Percentiles rank a stretch among this genome's conserved stretches.
phyloP scores from a whole-genome alignment of 176 grass and related monocot species.

The Melocanna baccifera region DNA sequence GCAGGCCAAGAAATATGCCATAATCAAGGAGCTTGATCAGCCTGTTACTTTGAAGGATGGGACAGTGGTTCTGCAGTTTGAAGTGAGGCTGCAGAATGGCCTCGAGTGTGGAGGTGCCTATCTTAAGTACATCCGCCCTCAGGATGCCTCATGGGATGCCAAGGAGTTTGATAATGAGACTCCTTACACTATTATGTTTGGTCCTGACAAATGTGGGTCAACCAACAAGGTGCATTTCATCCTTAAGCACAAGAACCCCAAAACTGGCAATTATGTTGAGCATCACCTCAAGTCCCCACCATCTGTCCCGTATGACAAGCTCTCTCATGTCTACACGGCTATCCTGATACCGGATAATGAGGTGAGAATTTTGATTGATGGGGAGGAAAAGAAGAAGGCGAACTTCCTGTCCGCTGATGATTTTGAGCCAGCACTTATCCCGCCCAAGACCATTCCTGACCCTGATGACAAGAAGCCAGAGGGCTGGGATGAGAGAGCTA shows the following conservation, averaged over 20 bases:
- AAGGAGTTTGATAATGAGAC: constrained; percentile 86
- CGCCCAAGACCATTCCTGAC: constrained; percentile 86
- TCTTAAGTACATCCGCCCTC: constrained; percentile 78
- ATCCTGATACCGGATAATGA: constrained; percentile 83
- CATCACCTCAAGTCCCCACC: constrained; percentile 94
- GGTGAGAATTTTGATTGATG: constrained; percentile 81
- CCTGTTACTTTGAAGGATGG: constrained; percentile 73
- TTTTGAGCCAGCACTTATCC: constrained; percentile 87
- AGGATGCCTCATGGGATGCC: constrained; percentile 60
- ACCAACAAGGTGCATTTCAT: constrained; percentile 99
- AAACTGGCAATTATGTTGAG: constrained; percentile 84
- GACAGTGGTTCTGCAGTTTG: constrained; percentile 73
- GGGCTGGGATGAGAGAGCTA: constrained; percentile 89
- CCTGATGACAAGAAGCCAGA: constrained; percentile 99
- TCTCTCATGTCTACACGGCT: constrained; percentile 89
- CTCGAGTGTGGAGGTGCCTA: constrained; percentile 97
- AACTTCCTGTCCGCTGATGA: constrained; percentile 82
- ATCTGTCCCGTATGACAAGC: constrained; percentile 83
- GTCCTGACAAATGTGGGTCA: constrained; percentile 94
- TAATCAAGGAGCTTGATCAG: constrained; percentile 81
- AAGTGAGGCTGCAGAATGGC: constrained; percentile 88
- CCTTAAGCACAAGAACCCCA: constrained; percentile 90
- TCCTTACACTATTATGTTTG: constrained; percentile 97
- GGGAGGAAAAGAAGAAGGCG: constrained; percentile 75
- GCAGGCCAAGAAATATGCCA: constrained; percentile 80